These are phyloP conservation scores for Metahyphopichia silvanorum DNA, from an alignment of 805 yeast genomes.

Conservation along the genomic window DNA sequence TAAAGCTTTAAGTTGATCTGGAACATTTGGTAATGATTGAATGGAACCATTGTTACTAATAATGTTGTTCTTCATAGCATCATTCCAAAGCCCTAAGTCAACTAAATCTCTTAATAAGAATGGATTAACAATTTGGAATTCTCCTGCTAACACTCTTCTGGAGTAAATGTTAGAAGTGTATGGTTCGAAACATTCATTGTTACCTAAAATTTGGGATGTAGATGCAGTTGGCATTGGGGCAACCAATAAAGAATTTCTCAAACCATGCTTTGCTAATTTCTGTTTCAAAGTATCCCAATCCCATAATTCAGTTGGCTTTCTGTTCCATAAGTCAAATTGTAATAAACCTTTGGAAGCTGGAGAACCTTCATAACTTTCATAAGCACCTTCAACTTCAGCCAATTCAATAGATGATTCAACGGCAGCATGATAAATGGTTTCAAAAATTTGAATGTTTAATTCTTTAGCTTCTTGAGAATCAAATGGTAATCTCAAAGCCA, in stretches of 20 bases:
- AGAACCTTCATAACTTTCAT: slow-evolving; percentile 51
- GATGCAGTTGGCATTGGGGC: slow-evolving; percentile 73
- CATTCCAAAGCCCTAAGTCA: slow-evolving; percentile 57
- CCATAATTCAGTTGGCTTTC: slow-evolving; percentile 56
- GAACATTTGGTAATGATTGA: slow-evolving; percentile 52
- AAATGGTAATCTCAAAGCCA: slow-evolving; percentile 54
- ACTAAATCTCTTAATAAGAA: slow-evolving; percentile 56
- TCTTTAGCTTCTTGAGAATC: slow-evolving; percentile 56
- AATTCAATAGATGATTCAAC: slow-evolving; percentile 56
- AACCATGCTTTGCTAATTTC: slow-evolving; percentile 46
- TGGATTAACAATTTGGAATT: slow-evolving; percentile 62
- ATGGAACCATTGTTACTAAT: slow-evolving; percentile 57
- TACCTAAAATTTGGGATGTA: slow-evolving; percentile 59
- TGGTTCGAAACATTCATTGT: slow-evolving; percentile 62
- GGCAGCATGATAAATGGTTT: slow-evolving; percentile 59
- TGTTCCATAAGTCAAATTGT: slow-evolving; percentile 57
- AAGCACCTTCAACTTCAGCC: slow-evolving; percentile 49
- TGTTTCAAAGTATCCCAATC: slow-evolving; percentile 58
- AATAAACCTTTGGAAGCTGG: slow-evolving; percentile 58
- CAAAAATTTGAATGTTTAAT: slow-evolving; percentile 57
- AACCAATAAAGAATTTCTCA: slow-evolving; percentile 57
- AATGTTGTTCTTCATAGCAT: slow-evolving; percentile 54
- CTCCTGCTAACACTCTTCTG: slow-evolving; percentile 62
- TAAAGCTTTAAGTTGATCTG: slow-evolving; percentile 50
- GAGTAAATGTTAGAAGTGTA: slow-evolving; percentile 61